Base-by-base conservation (phyloP, 106 monocot genomes). In the Posidonia australis region DNA sequence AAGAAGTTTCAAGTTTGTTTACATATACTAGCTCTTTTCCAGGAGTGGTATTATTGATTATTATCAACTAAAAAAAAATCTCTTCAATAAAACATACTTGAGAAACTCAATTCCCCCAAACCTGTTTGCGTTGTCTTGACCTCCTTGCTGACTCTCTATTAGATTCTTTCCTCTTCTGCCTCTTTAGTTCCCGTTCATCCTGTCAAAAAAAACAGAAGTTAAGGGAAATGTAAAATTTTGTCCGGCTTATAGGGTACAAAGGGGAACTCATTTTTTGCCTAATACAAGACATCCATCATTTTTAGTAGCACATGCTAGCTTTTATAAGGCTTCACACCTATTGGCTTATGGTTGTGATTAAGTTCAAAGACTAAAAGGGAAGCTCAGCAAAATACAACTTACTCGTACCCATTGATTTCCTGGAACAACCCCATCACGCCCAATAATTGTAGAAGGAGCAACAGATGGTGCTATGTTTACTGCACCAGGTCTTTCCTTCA, bases 71-170 rank as follows among this genome's bases (percentile, higher is more conserved):
- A n/a, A n/a, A n/a, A n/a, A n/a, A n/a, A n/a, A n/a, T n/a, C n/a
- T n/a, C n/a, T n/a, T n/a, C n/a, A n/a, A n/a, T n/a, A n/a, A n/a
- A n/a, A n/a, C n/a, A n/a, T n/a, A n/a, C n/a, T n/a, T n/a, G n/a
- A n/a, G n/a, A n/a, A n/a, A n/a, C 36, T 7, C 7, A 36, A 36
- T 4, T 36, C 36, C 36, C n/a, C 12, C 62, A 57, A 62, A 93
- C 93, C 89, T 93, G 93, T 69, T 86, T 86, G 14, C 93, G 78
- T 56, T 83, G 74, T 76, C 93, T 93, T 69, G 93, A 93, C 62
- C 93, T 89, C 77, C 89, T 83, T 19, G 93, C 89, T 66, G 93
- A 93, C 66, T 93, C 93, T 75, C 93, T 86, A 63, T 93, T 93
- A 18, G 93, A 93, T 76, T 88, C 85, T 68, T 93, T 89, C 71